Conservation (phyloP, 2,329 filamentous ascomycete species). For the Fusarium anguioides region DNA sequence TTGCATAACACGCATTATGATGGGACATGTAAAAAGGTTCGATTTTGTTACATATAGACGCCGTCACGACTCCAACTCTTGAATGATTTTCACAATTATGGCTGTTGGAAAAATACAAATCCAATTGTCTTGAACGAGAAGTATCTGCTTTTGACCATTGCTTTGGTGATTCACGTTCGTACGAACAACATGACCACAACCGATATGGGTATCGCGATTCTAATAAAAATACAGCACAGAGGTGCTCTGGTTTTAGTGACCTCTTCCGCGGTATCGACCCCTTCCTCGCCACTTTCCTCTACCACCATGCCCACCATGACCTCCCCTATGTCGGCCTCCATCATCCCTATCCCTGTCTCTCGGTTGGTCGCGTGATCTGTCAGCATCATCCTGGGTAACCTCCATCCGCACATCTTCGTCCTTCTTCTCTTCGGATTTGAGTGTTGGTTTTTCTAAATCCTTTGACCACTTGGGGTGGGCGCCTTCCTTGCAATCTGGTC, state of each 20-base stretch:
- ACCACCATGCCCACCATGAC: slow-evolving; percentile 44
- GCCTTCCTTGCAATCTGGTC: slow-evolving; percentile 76
- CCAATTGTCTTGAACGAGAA: slow-evolving; percentile 3
- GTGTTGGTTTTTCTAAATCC: slow-evolving; percentile 79
- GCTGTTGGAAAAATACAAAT: slow-evolving; percentile 19
- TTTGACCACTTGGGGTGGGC: slow-evolving; percentile 86
- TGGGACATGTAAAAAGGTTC: slow-evolving; percentile 42
- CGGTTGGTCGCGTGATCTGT: slow-evolving; percentile 50
- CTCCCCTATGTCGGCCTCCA: slow-evolving; percentile 48
- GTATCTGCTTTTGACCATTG: neutral
- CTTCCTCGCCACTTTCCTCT: slow-evolving; percentile 55
- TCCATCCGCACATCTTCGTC: slow-evolving; percentile 56
- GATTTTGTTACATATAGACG: slow-evolving; percentile 46
- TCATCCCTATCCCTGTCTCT: slow-evolving; percentile 46
- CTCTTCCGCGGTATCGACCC: slow-evolving; percentile 52
- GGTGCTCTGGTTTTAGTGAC: slow-evolving; percentile 39
- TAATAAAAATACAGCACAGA: slow-evolving; percentile 19
- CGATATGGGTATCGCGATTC: slow-evolving; percentile 29
- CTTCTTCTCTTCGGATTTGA: slow-evolving; percentile 74
- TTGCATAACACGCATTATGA: slow-evolving; percentile 38
- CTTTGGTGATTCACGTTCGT: neutral
- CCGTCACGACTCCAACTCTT: slow-evolving; percentile 47
- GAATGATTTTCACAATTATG: slow-evolving; percentile 20
- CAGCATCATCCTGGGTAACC: slow-evolving; percentile 51
- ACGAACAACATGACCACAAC: neutral